These are phyloP conservation scores for Stephania yunnanensis DNA, from an alignment of 164 flowering plant species.

Conservation along the genomic window DNA sequence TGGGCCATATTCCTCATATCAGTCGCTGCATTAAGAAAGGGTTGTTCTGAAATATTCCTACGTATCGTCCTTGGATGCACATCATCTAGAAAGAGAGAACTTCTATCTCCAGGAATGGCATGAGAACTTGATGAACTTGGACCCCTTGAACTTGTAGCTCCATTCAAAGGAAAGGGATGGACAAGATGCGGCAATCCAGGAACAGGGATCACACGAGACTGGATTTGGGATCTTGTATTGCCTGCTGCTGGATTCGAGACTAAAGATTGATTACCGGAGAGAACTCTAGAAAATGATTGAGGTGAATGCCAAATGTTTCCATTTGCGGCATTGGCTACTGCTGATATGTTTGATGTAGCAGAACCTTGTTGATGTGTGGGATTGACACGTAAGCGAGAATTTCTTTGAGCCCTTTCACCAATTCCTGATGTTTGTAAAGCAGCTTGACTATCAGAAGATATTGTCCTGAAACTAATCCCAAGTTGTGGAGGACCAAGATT, in stretches of 20 bases:
- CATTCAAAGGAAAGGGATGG: slow-evolving; percentile 36
- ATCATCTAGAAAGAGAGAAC: slow-evolving; percentile 26
- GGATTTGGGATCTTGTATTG: slow-evolving; percentile 26
- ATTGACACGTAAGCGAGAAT: slow-evolving; percentile 31
- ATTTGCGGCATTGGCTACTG: slow-evolving; percentile 11
- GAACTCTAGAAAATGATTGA: slow-evolving; percentile 21
- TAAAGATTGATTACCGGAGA: slow-evolving; percentile 21
- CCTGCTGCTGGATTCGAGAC: slow-evolving; percentile 27
- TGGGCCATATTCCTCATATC: slow-evolving; percentile 34
- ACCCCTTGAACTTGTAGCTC: slow-evolving; percentile 32
- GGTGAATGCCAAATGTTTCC: slow-evolving; percentile 16
- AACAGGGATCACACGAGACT: slow-evolving; percentile 17
- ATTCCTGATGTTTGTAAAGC: slow-evolving; percentile 9
- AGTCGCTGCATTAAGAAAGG: slow-evolving; percentile 36
- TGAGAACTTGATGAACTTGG: slow-evolving; percentile 28
- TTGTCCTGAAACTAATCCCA: slow-evolving; percentile 29
- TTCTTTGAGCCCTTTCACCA: slow-evolving; percentile 20
- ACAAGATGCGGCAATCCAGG: slow-evolving; percentile 26
- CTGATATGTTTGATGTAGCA: slow-evolving; percentile 24
- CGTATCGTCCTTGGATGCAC: slow-evolving; percentile 29
- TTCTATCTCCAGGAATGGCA: slow-evolving; percentile 23
- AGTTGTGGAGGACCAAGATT: slow-evolving; percentile 34
- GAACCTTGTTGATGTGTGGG: slow-evolving; percentile 26
- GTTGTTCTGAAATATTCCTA: slow-evolving; percentile 42
- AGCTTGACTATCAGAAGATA: slow-evolving; percentile 27